These are phyloP conservation scores for Scheffersomyces lignicola DNA, from an alignment of 1,139 yeast species.

Conservation along the genomic window DNA sequence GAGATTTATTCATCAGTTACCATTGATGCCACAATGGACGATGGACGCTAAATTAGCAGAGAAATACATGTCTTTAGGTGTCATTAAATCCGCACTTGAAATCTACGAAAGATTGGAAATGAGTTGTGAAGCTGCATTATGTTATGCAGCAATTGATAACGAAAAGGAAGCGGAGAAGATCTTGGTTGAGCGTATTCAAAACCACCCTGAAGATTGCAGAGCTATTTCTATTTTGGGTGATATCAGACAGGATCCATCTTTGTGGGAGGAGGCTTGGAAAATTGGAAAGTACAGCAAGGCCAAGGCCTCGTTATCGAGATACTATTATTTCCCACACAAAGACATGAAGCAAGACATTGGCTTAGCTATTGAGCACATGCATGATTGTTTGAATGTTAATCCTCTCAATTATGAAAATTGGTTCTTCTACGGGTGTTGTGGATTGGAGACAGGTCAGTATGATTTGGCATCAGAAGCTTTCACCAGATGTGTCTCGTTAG, in stretches of 20 bases:
- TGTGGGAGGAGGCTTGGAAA: slow-evolving; percentile 90
- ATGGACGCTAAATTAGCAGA: slow-evolving; percentile 85
- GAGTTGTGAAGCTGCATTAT: slow-evolving; percentile 83
- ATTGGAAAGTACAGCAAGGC: slow-evolving; percentile 82
- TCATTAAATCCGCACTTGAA: slow-evolving; percentile 82
- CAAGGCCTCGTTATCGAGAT: slow-evolving; percentile 77
- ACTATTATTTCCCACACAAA: slow-evolving; percentile 60
- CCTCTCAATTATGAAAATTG: slow-evolving; percentile 84
- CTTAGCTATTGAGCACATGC: slow-evolving; percentile 64
- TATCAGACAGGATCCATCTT: slow-evolving; percentile 68
- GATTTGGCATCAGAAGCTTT: slow-evolving; percentile 90
- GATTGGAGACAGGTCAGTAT: slow-evolving; percentile 70
- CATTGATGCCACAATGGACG: slow-evolving; percentile 82
- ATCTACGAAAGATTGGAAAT: slow-evolving; percentile 79
- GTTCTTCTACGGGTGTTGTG: slow-evolving; percentile 92
- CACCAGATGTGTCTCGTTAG: slow-evolving; percentile 85
- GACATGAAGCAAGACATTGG: slow-evolving; percentile 55
- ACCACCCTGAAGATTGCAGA: slow-evolving; percentile 75
- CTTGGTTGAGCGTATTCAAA: slow-evolving; percentile 52
- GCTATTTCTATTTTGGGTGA: slow-evolving; percentile 88
- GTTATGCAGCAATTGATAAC: slow-evolving; percentile 85
- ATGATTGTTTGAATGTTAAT: slow-evolving; percentile 70
- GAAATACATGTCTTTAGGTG: slow-evolving; percentile 83
- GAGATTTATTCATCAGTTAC: slow-evolving; percentile 70
- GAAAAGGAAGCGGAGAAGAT: slow-evolving; percentile 65